A percentile compares a stretch with the other conserved stretches of the same genome.
These are phyloP conservation scores for Elaeagnus macrophylla DNA, from an alignment of 306 rosid genomes.

Conservation along the genomic window DNA sequence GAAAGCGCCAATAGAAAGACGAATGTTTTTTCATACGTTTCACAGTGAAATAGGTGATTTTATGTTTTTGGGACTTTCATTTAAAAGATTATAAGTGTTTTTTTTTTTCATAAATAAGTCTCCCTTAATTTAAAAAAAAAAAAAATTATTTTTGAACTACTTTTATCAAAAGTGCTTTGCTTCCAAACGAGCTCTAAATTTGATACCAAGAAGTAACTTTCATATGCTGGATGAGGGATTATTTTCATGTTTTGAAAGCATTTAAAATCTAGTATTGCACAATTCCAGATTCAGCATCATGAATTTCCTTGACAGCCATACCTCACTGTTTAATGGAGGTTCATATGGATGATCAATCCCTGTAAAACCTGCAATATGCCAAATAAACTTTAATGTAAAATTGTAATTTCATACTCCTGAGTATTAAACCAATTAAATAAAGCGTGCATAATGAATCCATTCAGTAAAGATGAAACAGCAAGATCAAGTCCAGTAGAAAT, in stretches of 20 bases:
- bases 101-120: no score
- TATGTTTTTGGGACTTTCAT: no score
- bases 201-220: neutral
- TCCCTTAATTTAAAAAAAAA: no score
- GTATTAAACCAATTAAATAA: neutral
- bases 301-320: conserved; percentile 13
- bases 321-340: conserved; percentile 74
- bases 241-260: neutral
- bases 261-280: conserved; percentile 5
- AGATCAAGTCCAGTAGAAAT: no score
- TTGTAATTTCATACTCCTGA: neutral
- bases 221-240: neutral
- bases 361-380: conserved; percentile 67
- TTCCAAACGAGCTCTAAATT: no score
- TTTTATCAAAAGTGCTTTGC: no score
- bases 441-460: conserved; percentile 1
- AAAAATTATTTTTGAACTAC: no score
- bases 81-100: no score
- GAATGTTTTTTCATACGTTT: no score
- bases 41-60: no score
- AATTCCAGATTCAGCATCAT: neutral
- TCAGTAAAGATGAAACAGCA: neutral
- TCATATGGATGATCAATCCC: conserved; percentile 94
- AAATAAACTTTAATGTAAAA: conserved; percentile 14
- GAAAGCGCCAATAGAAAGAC: no score